Base-by-base conservation (phyloP, 2,329 filamentous ascomycete genomes). In the Alternaria hordeiaustralica region DNA sequence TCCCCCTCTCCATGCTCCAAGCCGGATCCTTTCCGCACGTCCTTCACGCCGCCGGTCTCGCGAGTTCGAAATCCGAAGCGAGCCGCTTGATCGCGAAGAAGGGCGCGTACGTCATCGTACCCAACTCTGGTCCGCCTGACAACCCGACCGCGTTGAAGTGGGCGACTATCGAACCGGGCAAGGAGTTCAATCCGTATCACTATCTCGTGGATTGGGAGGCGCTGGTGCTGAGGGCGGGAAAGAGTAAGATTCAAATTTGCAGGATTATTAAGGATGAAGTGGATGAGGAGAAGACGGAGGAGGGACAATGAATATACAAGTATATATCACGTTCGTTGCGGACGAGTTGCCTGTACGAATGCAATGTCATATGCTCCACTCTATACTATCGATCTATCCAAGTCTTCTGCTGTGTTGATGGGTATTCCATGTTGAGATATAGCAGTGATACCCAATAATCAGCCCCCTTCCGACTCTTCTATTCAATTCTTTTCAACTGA, bases 101-200 rank as follows among this genome's bases (percentile, higher is more conserved):
- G 64, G 89, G 87, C 20, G 86, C 87, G 3, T 91, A 91, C 71
- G 84, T 92, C 4, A 68, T 60, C 2, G 61, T 82, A 18, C 80
- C 80, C 53, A 80, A 65, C 78, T 85, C 58, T 80, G 88, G 79
- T 72, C 77, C 33, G 78, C 82, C 55, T 5, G 75, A 75, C 9
- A 67, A 69, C 2, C 74, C 75, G 3, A 68, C 70, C 0, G 85
- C 82, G 15, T 84, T 93, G 25, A 82, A 84, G 25, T 94, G 89
- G 82, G 87, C 85, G 9, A 85, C 86, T 2, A 85, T 92, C n/a
- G 87, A 88, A 74, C 79, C 85, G 21, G 89, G 88, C 85, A 86
- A 82, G 68, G 82, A 84, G 0, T 79, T 83, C 23, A 86, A 90
- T 57, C 89, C 88, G 1, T 73, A 83, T 61, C 86, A 87, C 59